Percentiles rank a stretch among this genome's conserved stretches.
phyloP scores from a whole-genome alignment of 2,329 filamentous ascomycete species.

The Bipolaris zeicola region DNA sequence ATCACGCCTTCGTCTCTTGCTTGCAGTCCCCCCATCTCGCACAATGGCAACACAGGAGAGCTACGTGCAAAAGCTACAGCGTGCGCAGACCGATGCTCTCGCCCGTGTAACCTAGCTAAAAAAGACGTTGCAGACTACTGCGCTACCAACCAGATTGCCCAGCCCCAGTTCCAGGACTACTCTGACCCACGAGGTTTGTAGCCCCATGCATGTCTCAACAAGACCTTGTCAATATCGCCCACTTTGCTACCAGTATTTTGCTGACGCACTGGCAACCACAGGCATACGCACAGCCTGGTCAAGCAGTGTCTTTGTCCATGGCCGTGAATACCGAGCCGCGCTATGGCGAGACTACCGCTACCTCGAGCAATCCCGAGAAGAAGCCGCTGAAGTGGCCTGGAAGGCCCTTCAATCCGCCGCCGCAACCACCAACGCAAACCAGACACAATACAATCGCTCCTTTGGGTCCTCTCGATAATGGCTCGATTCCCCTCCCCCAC shows the following conservation, averaged over 20 bases:
- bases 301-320: slow-evolving; percentile 44
- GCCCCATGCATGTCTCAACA: background rate
- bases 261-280: slow-evolving; percentile 22
- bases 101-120: slow-evolving; percentile 16
- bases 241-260: background rate
- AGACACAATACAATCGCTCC: slow-evolving; percentile 27
- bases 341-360: slow-evolving; percentile 47
- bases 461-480: slow-evolving; percentile 30
- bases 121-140: slow-evolving; percentile 34
- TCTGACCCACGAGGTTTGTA: slow-evolving; percentile 45
- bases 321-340: slow-evolving; percentile 41
- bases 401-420: slow-evolving; percentile 32
- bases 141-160: slow-evolving; percentile 41
- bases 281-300: slow-evolving; percentile 46
- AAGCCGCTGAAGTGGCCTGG: slow-evolving; percentile 45
- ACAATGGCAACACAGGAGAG: slow-evolving; percentile 40
- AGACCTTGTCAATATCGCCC: background rate
- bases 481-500: background rate
- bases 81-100: slow-evolving; percentile 25
- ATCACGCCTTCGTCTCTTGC: slow-evolving; percentile 16
- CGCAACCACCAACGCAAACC: slow-evolving; percentile 19
- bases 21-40: slow-evolving; percentile 18
- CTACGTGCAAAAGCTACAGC: slow-evolving; percentile 42
- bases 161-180: slow-evolving; percentile 47
- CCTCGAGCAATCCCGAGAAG: slow-evolving; percentile 46